These are phyloP conservation scores for Leucoagaricus sp. DNA, from an alignment of 1,284 basidiomycete genomes.

Conservation along the genomic window DNA sequence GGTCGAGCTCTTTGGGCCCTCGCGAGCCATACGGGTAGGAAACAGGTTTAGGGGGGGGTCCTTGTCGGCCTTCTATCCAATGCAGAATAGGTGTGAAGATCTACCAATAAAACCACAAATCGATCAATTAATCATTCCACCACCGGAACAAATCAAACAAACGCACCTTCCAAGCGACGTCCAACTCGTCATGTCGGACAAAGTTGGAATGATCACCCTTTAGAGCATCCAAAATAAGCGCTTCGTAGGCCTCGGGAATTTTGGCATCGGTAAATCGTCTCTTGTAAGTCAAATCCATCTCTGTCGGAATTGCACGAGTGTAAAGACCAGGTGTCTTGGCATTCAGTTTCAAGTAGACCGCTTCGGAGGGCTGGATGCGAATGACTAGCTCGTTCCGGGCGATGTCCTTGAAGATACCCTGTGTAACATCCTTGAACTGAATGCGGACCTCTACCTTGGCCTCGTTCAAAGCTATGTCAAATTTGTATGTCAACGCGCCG, in stretches of 20 bases:
- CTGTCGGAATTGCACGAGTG: constrained; percentile 88
- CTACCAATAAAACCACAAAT: constrained; percentile 37
- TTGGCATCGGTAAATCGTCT: constrained; percentile 84
- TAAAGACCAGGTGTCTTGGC: constrained; percentile 89
- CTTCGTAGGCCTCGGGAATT: constrained; percentile 95
- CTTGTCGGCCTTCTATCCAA: constrained; percentile 84
- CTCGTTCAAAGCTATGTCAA: constrained; percentile 81
- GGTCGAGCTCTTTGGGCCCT: constrained; percentile 84
- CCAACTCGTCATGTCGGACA: constrained; percentile 93
- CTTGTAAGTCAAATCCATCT: constrained; percentile 98
- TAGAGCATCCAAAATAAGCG: constrained; percentile 87
- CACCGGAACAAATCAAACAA: not conserved
- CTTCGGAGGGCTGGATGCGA: constrained; percentile 93
- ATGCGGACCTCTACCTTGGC: constrained; percentile 96
- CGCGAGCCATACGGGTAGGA: constrained; percentile 91
- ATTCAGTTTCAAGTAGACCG: constrained; percentile 95
- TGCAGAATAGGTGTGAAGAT: constrained; percentile 95
- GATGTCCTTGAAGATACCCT: constrained; percentile 95
- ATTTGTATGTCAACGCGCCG: not conserved
- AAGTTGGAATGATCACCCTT: constrained; percentile 92
- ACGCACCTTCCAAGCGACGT: constrained; percentile 90
- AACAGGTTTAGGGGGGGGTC: constrained; percentile 65
- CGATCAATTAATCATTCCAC: constrained; percentile 8
- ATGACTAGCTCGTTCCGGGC: constrained; percentile 94
- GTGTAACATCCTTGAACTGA: constrained; percentile 95